These are phyloP conservation scores for Colletotrichum sublineola DNA, from an alignment of 2,329 filamentous ascomycete genomes.

Conservation along the genomic window DNA sequence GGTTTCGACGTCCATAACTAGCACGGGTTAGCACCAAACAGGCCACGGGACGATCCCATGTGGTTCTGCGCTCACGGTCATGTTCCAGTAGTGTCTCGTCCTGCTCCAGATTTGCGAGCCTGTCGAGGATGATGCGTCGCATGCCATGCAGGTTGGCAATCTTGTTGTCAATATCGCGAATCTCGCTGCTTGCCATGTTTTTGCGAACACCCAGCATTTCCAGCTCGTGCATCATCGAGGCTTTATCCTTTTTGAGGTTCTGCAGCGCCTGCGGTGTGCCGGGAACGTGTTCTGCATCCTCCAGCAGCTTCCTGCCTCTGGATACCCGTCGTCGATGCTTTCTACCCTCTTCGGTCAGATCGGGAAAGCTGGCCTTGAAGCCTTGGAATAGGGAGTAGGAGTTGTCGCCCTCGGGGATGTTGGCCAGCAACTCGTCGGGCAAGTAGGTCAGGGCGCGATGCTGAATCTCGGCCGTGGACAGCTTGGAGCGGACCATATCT, in stretches of 20 bases:
- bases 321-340: slow-evolving; percentile 79
- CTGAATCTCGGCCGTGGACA: slow-evolving; percentile 93
- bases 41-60: background rate
- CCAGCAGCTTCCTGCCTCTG: slow-evolving; percentile 81
- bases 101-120: slow-evolving; percentile 87
- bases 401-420: slow-evolving; percentile 89
- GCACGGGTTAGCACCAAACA: slow-evolving; percentile 49
- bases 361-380: slow-evolving; percentile 90
- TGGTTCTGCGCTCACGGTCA: slow-evolving; percentile 72
- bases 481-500: slow-evolving; percentile 90
- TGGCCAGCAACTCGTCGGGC: slow-evolving; percentile 88
- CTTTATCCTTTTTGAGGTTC: slow-evolving; percentile 84
- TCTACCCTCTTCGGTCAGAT: slow-evolving; percentile 76
- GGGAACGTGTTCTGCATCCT: slow-evolving; percentile 68
- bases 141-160: slow-evolving; percentile 93
- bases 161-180: slow-evolving; percentile 96
- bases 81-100: slow-evolving; percentile 92
- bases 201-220: slow-evolving; percentile 94
- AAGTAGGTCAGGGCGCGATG: slow-evolving; percentile 90
- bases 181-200: slow-evolving; percentile 97
- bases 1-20: slow-evolving; percentile 73
- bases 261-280: slow-evolving; percentile 76
- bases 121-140: slow-evolving; percentile 90
- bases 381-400: slow-evolving; percentile 96
- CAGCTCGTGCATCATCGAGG: slow-evolving; percentile 83